Base-by-base conservation (phyloP, 805 yeast species). In the Saturnispora besseyi region DNA sequence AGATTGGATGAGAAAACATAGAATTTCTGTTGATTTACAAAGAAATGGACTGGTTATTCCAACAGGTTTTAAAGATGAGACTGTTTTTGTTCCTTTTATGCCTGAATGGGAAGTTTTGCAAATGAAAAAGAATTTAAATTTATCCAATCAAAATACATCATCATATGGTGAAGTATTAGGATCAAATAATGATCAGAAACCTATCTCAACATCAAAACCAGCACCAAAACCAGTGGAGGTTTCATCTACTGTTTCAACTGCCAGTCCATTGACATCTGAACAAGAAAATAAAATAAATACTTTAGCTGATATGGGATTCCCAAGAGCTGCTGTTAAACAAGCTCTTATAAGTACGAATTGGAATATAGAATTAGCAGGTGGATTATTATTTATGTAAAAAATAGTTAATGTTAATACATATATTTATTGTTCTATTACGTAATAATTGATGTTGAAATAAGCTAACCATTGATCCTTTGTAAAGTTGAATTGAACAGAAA, bases 1-100 rank as follows among this genome's bases (percentile, higher is more conserved):
- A 47, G 99, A 93, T 64, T 77, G 91, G 96, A 73, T 93, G 59
- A 82, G 84, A 65, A 80, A 96, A 56, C 91, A 89, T 64, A 89
- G 82, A 61, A 95, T 95, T 45, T 69, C 73, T 36, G 79, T 93
- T 46, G 96, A 93, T 63, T 72, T 93, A 57, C 75, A 75, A 41
- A 71, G 71, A 44, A 82, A 86, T 60, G 75, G 74, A 9, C 72
- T 93, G 49, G 45, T 26, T n/a, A 47, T 47, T 13, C 50, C 50
- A 11, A 47, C 50, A 10, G 50, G 50, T 8, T 72, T 76, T 2
- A 78, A 91, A 49, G 93, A 85, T 31, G 46, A 47, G 30, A 51
- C 46, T 13, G 45, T 34, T 5, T 50, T 51, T 38, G 54, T 54
- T 10, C 48, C 45, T 31, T 54, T 54, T 34, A 47, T 54, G 41